A percentile compares a stretch with the other conserved stretches of the same genome.
phyloP scores from a whole-genome alignment of 225 moss, liverwort and hornwort species.

The Straminergon stramineum region DNA sequence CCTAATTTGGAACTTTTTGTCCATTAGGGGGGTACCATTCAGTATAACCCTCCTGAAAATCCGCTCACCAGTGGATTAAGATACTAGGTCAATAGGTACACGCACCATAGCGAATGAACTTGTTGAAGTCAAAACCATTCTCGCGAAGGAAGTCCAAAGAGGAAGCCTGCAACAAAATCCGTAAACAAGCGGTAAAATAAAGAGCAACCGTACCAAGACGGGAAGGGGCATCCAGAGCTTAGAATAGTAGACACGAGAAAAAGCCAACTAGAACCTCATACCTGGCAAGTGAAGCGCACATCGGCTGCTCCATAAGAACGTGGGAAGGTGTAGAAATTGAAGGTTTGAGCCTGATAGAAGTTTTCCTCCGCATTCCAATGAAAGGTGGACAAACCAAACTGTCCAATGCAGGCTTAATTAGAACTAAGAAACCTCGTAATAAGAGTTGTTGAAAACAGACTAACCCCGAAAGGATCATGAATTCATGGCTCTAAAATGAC shows the following conservation, averaged over 20 bases:
- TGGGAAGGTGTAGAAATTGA: conserved; percentile 52
- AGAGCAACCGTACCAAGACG: neutral
- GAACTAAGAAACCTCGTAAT: neutral
- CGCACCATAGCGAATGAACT: conserved; percentile 66
- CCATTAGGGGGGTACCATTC: neutral
- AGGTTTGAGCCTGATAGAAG: conserved; percentile 41
- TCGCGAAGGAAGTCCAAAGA: conserved; percentile 91
- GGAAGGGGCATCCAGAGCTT: neutral
- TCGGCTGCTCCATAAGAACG: conserved; percentile 28
- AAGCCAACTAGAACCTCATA: neutral
- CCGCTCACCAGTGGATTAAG: neutral
- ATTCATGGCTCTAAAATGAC: neutral
- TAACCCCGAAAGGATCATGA: neutral
- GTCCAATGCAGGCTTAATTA: neutral
- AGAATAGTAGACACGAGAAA: neutral
- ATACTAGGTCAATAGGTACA: neutral
- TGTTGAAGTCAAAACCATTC: conserved; percentile 88
- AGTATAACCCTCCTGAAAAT: neutral
- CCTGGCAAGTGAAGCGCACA: conserved; percentile 58
- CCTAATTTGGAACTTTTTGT: neutral
- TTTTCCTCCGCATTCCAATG: conserved; percentile 28
- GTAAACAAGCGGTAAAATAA: neutral
- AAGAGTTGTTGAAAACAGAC: neutral
- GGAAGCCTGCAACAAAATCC: conserved; percentile 48
- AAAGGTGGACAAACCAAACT: conserved; percentile 54